Conservation (phyloP, 306 rosid genomes). For the Hylodesmum podocarpum region DNA sequence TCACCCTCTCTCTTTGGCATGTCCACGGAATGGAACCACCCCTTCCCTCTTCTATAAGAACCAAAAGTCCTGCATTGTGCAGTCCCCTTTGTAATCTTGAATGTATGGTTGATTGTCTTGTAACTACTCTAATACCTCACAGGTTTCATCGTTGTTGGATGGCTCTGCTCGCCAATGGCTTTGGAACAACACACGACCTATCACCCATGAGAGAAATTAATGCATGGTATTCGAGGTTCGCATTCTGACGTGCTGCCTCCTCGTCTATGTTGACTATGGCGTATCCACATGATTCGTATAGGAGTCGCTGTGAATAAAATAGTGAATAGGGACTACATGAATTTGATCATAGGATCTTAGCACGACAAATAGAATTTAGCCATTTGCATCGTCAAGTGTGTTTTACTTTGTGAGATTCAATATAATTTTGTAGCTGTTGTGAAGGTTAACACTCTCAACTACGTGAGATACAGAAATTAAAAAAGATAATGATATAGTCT, state of each 20-base stretch:
- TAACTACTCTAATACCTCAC: constrained; percentile 30
- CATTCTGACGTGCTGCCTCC: background rate
- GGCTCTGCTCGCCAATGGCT: constrained; percentile 85
- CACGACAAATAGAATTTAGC: constrained; percentile 7
- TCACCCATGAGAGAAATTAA: constrained; percentile 34
- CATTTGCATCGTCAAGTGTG: background rate
- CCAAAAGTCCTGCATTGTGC: background rate
- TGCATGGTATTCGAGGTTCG: background rate
- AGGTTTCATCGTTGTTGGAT: constrained; percentile 86
- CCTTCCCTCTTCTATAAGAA: background rate
- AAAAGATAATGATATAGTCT: background rate
- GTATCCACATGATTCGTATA: background rate
- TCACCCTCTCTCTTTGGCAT: background rate
- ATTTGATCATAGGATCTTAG: constrained; percentile 8
- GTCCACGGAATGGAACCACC: background rate
- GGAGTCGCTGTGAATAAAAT: constrained; percentile 19
- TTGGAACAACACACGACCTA: constrained; percentile 77
- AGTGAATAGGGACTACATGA: constrained; percentile 9
- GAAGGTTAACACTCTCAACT: background rate
- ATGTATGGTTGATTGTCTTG: background rate
- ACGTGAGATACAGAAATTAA: background rate
- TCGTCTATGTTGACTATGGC: background rate
- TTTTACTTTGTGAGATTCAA: background rate
- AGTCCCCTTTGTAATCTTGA: background rate
- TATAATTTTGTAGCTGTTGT: background rate